Evolutionary conservation across 768 basidiomycete species (phyloP).

Genomic region (Mrakia frigida): DNA sequence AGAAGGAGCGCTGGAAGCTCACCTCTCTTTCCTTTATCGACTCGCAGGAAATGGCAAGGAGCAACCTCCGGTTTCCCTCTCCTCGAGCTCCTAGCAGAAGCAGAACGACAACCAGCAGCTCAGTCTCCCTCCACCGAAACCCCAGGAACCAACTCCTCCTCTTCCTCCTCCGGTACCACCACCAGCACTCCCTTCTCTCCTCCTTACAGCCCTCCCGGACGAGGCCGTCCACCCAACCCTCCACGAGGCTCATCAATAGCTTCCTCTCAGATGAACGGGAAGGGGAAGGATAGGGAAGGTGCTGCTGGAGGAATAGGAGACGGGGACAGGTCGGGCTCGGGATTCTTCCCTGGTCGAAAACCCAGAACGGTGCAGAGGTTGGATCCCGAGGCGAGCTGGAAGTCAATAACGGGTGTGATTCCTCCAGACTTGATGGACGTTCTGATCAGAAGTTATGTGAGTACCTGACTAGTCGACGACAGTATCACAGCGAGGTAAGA

Average conservation of each 20-base stretch:
- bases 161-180: conserved; percentile 10
- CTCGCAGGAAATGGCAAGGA: conserved; percentile 47
- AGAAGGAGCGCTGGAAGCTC: neutral
- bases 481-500: conserved; percentile 16
- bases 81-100: conserved; percentile 73
- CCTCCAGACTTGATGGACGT: conserved; percentile 88
- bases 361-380: conserved; percentile 63
- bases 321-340: conserved; percentile 2
- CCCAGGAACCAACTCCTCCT: neutral
- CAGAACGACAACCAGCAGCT: conserved; percentile 45
- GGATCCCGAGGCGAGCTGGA: conserved; percentile 83
- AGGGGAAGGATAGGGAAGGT: neutral
- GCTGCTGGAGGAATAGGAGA: neutral
- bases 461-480: neutral
- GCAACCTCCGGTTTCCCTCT: conserved; percentile 88
- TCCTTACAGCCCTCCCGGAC: conserved; percentile 31
- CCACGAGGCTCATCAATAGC: neutral
- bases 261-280: neutral
- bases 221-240: neutral
- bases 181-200: conserved; percentile 40
- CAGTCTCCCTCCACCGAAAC: conserved; percentile 9
- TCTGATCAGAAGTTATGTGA: conserved; percentile 51
- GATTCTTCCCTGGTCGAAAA: conserved; percentile 72
- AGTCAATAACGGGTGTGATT: conserved; percentile 76
- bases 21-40: neutral